phyloP scores from a whole-genome alignment of 2,329 filamentous ascomycete genomes.

The Botrytis elliptica region DNA sequence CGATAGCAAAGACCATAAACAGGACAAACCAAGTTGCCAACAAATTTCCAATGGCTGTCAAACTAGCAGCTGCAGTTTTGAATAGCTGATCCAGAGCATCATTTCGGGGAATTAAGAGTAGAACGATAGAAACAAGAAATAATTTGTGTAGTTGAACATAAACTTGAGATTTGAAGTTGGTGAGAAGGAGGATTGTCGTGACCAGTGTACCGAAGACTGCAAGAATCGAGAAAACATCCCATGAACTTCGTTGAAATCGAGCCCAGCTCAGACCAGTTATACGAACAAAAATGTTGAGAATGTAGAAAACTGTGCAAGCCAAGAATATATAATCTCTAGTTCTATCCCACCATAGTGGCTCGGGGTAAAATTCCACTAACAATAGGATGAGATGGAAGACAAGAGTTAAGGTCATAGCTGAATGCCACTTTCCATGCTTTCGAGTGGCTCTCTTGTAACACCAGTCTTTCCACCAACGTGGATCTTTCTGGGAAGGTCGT shows the following conservation, averaged over 20 bases:
- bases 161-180: slow-evolving; percentile 54
- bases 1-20: slow-evolving; percentile 94
- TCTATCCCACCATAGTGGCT: slow-evolving; percentile 67
- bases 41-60: slow-evolving; percentile 86
- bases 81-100: slow-evolving; percentile 97
- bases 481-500: slow-evolving; percentile 75
- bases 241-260: slow-evolving; percentile 87
- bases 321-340: slow-evolving; percentile 77
- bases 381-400: slow-evolving; percentile 81
- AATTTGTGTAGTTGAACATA: slow-evolving; percentile 88
- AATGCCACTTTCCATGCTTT: slow-evolving; percentile 91
- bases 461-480: slow-evolving; percentile 82
- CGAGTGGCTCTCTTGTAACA: slow-evolving; percentile 92
- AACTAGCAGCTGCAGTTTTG: slow-evolving; percentile 94
- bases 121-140: slow-evolving; percentile 84
- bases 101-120: slow-evolving; percentile 91
- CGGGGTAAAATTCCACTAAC: slow-evolving; percentile 80
- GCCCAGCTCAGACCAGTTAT: slow-evolving; percentile 88
- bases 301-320: slow-evolving; percentile 76
- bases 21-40: slow-evolving; percentile 96
- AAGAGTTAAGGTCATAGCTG: slow-evolving; percentile 73
- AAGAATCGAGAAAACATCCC: slow-evolving; percentile 87
- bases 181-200: slow-evolving; percentile 76
- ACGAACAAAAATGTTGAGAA: slow-evolving; percentile 78
- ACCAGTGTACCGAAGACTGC: slow-evolving; percentile 76